Conservation (phyloP, 2,329 filamentous ascomycete species). For the Mycosphaerelloides madeirae region DNA sequence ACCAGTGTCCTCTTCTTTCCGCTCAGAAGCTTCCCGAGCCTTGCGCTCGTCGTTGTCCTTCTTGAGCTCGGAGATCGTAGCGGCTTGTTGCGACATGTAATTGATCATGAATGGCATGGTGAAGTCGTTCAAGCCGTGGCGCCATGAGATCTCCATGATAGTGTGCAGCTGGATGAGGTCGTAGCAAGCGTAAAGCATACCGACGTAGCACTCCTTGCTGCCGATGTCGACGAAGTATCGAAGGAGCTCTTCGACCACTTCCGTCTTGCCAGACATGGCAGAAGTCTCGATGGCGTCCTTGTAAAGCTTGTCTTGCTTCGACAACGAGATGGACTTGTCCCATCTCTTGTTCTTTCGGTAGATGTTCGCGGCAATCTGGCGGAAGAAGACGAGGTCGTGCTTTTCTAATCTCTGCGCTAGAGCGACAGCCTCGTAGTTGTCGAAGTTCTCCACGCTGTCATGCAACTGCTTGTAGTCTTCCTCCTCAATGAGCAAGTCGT, state of each 20-base stretch:
- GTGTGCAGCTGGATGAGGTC: conserved; percentile 90
- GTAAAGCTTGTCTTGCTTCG: conserved; percentile 98
- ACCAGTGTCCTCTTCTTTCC: conserved; percentile 85
- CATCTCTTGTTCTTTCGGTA: conserved; percentile 99
- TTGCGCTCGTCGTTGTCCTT: conserved; percentile 96
- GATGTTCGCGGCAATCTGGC: conserved; percentile 95
- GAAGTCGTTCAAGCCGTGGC: conserved; percentile 88
- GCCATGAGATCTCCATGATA: conserved; percentile 95
- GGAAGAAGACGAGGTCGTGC: conserved; percentile 98
- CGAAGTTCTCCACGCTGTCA: conserved; percentile 96
- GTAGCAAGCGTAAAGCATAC: conserved; percentile 98
- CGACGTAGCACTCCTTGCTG: conserved; percentile 98
- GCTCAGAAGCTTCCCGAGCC: conserved; percentile 61
- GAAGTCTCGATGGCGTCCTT: conserved; percentile 99
- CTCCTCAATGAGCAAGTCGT: conserved; percentile 95
- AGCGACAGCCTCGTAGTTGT: conserved; percentile 96
- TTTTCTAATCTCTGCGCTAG: conserved; percentile 90
- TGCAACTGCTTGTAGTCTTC: conserved; percentile 98
- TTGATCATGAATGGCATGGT: conserved; percentile 99
- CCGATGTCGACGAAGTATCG: conserved; percentile 99
- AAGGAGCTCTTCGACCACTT: conserved; percentile 91
- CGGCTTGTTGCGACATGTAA: conserved; percentile 84
- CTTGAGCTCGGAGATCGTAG: conserved; percentile 77
- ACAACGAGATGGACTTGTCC: conserved; percentile 97
- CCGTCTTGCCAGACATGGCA: conserved; percentile 81